Evolutionary conservation across 108 stramenopile genomes (phyloP).

Genomic region (Discostella pseudostelligera): DNA sequence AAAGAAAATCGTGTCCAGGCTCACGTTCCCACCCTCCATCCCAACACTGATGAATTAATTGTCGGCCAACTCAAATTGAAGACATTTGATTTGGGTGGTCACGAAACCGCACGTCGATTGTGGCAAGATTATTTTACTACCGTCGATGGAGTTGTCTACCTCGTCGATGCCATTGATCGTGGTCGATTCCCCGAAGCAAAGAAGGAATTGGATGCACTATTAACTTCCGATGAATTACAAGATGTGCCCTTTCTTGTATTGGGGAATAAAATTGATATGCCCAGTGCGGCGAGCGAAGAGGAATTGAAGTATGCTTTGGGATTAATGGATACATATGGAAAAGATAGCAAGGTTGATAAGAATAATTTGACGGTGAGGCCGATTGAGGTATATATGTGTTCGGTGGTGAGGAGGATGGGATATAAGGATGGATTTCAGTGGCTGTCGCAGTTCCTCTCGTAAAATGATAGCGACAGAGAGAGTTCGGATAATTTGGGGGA

Average conservation of each 20-base stretch:
- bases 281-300: slow-evolving; percentile 92
- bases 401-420: slow-evolving; percentile 97
- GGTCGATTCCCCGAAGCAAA: slow-evolving; percentile 98
- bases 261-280: slow-evolving; percentile 99
- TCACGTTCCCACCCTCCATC: slow-evolving; percentile 93
- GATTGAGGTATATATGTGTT: slow-evolving; percentile 99
- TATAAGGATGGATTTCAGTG: slow-evolving; percentile 98
- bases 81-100: slow-evolving; percentile 95
- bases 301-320: slow-evolving; percentile 96
- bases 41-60: slow-evolving; percentile 92
- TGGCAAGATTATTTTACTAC: slow-evolving; percentile 98
- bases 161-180: slow-evolving; percentile 93
- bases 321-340: slow-evolving; percentile 97
- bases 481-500: no score
- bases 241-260: slow-evolving; percentile 98
- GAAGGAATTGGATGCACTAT: slow-evolving; percentile 94
- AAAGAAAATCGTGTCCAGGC: slow-evolving; percentile 95
- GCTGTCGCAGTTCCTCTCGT: slow-evolving; percentile 94
- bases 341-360: slow-evolving; percentile 90
- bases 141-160: slow-evolving; percentile 97
- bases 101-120: slow-evolving; percentile 87
- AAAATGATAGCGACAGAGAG: slow-evolving; percentile 6
- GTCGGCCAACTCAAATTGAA: slow-evolving; percentile 93
- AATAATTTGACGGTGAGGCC: slow-evolving; percentile 75
- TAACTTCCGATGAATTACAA: slow-evolving; percentile 89